Conservation (phyloP, 768 basidiomycete genomes). For the Auricularia cornea region DNA sequence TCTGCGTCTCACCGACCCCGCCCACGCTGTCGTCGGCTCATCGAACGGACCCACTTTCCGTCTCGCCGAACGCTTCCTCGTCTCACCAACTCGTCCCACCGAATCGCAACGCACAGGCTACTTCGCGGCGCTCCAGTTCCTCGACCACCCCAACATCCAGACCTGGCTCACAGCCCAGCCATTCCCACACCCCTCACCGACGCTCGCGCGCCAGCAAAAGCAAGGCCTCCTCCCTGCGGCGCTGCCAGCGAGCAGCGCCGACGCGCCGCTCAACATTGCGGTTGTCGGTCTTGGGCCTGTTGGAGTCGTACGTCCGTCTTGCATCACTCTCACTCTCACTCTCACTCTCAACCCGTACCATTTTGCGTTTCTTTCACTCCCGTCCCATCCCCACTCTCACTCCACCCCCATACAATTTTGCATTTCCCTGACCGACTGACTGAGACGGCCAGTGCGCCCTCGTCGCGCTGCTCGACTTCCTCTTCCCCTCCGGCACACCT, state of each 20-base stretch:
- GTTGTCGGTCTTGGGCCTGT: conserved; percentile 74
- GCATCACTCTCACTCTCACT: too few relatives aligned
- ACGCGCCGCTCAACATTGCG: conserved; percentile 50
- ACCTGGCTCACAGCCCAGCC: conserved; percentile 50
- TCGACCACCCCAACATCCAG: conserved; percentile 63
- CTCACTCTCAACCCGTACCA: too few relatives aligned
- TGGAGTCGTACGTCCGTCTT: conserved; percentile 50
- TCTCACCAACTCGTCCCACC: too few relatives aligned
- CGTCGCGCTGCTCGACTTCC: conserved; percentile 50
- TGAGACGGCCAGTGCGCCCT: conserved; percentile 41
- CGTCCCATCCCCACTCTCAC: too few relatives aligned
- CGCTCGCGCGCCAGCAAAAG: background rate
- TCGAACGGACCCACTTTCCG: too few relatives aligned
- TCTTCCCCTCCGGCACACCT: conserved; percentile 31
- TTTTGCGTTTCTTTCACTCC: too few relatives aligned
- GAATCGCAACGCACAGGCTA: conserved; percentile 30
- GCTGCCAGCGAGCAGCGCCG: conserved; percentile 22
- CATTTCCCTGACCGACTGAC: too few relatives aligned
- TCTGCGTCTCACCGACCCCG: too few relatives aligned
- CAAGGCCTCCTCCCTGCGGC: background rate
- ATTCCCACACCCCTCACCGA: conserved; percentile 43
- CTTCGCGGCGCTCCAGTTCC: conserved; percentile 63
- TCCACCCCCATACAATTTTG: too few relatives aligned
- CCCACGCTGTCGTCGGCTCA: too few relatives aligned
- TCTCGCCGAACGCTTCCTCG: too few relatives aligned